These are phyloP conservation scores for Arthrobotrys sinensis DNA, from an alignment of 2,329 filamentous ascomycete genomes.

Conservation along the genomic window DNA sequence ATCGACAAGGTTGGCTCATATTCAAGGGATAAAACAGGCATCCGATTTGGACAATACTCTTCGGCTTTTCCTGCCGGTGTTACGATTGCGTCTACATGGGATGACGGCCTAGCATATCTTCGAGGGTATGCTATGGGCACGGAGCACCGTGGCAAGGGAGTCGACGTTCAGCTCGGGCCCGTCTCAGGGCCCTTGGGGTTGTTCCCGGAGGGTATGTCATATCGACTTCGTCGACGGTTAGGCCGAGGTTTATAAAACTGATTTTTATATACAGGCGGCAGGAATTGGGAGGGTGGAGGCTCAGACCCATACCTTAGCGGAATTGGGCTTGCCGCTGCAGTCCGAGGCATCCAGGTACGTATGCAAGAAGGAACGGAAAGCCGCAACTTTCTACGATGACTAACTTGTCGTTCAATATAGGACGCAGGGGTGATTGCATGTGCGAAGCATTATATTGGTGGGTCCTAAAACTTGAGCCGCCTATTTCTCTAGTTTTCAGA, in stretches of 20 bases:
- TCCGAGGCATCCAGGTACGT: conserved; percentile 65
- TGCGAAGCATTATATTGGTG: conserved; percentile 74
- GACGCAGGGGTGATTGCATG: conserved; percentile 71
- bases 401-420: conserved; percentile 68
- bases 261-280: conserved; percentile 64
- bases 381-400: conserved; percentile 47
- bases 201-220: conserved; percentile 58
- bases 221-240: conserved; percentile 26
- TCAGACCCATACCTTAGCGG: conserved; percentile 66
- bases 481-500: conserved; percentile 20
- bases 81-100: conserved; percentile 73
- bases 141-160: conserved; percentile 62
- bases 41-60: conserved; percentile 64
- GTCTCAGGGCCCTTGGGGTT: conserved; percentile 59
- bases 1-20: conserved; percentile 31
- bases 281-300: conserved; percentile 69
- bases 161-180: conserved; percentile 60
- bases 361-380: conserved; percentile 32
- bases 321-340: conserved; percentile 64
- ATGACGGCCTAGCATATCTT: conserved; percentile 69
- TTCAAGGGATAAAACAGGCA: conserved; percentile 35
- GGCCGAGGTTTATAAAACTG: conserved; percentile 37
- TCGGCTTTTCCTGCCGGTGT: conserved; percentile 73
- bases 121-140: conserved; percentile 71
- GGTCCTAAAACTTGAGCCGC: conserved; percentile 57